These are phyloP conservation scores for Amesomyces nigricolor DNA, from an alignment of 2,329 filamentous ascomycete genomes.

Conservation along the genomic window DNA sequence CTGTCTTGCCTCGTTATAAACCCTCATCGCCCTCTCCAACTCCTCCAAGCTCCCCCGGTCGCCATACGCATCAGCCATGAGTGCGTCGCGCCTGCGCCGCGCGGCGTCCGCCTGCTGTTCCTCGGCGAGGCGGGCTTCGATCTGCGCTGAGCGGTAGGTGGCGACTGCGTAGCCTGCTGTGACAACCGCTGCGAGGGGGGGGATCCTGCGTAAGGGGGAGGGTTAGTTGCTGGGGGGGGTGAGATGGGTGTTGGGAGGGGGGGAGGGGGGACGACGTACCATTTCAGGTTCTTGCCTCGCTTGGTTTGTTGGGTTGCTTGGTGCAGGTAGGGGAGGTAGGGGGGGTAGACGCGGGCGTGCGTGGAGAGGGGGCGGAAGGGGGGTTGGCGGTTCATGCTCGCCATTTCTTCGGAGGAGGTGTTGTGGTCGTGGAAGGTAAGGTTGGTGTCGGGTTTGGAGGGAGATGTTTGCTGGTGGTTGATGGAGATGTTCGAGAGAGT, in stretches of 20 bases:
- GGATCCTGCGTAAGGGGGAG: conserved; percentile 20
- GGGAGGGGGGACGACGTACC: conserved; percentile 14
- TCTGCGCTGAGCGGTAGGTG: conserved; percentile 22
- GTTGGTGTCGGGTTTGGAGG: background rate
- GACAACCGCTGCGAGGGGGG: conserved; percentile 24
- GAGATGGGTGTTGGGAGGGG: background rate
- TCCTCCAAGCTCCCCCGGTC: conserved; percentile 30
- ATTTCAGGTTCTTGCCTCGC: conserved; percentile 22
- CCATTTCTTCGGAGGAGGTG: background rate
- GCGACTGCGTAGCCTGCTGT: conserved; percentile 27
- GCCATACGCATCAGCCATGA: conserved; percentile 31
- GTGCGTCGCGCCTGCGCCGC: conserved; percentile 18
- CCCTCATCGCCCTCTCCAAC: conserved; percentile 29
- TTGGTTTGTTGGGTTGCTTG: conserved; percentile 15
- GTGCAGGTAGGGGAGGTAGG: conserved; percentile 30
- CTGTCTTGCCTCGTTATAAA: conserved; percentile 27
- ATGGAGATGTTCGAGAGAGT: too few relatives aligned
- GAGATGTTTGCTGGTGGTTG: background rate
- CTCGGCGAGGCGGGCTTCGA: conserved; percentile 11
- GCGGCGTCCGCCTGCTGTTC: conserved; percentile 21
- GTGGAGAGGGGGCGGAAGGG: conserved; percentile 22
- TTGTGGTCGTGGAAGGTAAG: conserved; percentile 5
- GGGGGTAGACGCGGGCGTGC: conserved; percentile 31
- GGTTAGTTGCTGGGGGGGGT: background rate
- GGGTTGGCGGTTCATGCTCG: conserved; percentile 14